Base-by-base conservation (phyloP, 257 asterid species). In the Solanum tarijense region DNA sequence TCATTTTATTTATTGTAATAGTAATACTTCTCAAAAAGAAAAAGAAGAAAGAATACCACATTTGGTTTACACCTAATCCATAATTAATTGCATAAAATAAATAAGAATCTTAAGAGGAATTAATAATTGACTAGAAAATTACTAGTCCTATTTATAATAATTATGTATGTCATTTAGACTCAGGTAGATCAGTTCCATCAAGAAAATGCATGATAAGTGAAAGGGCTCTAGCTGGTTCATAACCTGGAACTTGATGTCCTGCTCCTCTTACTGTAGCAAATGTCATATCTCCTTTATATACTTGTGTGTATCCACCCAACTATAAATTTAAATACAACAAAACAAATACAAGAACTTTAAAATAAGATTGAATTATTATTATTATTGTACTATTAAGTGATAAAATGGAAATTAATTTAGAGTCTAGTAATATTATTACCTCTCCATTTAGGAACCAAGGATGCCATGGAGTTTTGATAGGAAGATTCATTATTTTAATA, bases 221-320 rank as follows among this genome's bases (percentile, higher is more conserved):
- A 18, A 96, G 93, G 6, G 94, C 93, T 88, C 98, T 89, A 16
- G 89, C 93, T 5, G 98, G 96, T 71, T 92, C 93, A 78, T 88
- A 96, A 87, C 96, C 92, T 10, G 98, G 98, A 21, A 94, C 98
- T 91, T 96, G 95, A 89, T 96, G 98, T 16, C 98, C 98, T 62
- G 98, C 98, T 12, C 95, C 98, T 92, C 96, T 88, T 0, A 96
- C 94, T 1, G 96, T 96, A 0, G 93, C 93, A 92, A 96, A 93
- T 86, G 96, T 94, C 52, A 96, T 18, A 39, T 94, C 89, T 7
- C 92, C 92, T 76, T 92, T 69, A 18, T 95, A 95, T 14, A 88
- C 90, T 90, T 93, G 94, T 35, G 95, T 88, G 39, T 89, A 96
- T n/a, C 98, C 98, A 46, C 96, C 98, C 55, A 95, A 96, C 98